phyloP scores from a whole-genome alignment of 1,139 yeast species.

The Scheffersomyces illinoinensis region DNA sequence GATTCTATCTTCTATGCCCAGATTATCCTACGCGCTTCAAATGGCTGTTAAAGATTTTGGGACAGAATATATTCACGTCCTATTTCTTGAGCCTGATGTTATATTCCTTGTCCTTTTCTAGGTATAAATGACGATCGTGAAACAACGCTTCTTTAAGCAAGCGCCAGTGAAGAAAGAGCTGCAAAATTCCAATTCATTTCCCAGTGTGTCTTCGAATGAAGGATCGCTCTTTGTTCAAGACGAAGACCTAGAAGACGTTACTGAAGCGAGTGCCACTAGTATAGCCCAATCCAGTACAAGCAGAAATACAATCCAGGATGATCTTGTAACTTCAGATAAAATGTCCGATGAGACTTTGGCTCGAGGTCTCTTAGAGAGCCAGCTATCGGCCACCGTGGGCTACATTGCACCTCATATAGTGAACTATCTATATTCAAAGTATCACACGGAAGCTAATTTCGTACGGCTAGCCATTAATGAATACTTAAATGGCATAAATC shows the following conservation, averaged over 20 bases:
- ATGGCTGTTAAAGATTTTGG: background rate
- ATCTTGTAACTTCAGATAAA: slow-evolving; percentile 7
- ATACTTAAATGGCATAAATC: slow-evolving; percentile 22
- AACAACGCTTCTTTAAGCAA: background rate
- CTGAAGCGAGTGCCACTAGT: background rate
- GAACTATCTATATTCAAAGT: slow-evolving; percentile 22
- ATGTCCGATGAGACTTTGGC: slow-evolving; percentile 8
- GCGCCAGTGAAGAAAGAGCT: background rate
- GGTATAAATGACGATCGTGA: background rate
- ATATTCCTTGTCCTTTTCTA: background rate
- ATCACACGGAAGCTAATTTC: slow-evolving; percentile 21
- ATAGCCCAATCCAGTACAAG: no score
- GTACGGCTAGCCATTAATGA: slow-evolving; percentile 31
- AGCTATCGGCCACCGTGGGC: slow-evolving; percentile 24
- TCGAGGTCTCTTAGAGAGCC: slow-evolving; percentile 19
- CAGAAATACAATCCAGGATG: background rate
- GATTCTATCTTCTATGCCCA: background rate
- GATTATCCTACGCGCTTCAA: background rate
- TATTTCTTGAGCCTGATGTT: no score
- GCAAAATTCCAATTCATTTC: background rate
- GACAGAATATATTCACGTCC: background rate
- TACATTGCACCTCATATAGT: slow-evolving; percentile 16
- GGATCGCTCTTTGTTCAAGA: background rate
- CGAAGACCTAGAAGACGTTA: background rate
- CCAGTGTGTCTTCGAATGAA: background rate